These are phyloP conservation scores for Gaeumannomyces sp. DNA, from an alignment of 2,329 filamentous ascomycete species.

Conservation along the genomic window DNA sequence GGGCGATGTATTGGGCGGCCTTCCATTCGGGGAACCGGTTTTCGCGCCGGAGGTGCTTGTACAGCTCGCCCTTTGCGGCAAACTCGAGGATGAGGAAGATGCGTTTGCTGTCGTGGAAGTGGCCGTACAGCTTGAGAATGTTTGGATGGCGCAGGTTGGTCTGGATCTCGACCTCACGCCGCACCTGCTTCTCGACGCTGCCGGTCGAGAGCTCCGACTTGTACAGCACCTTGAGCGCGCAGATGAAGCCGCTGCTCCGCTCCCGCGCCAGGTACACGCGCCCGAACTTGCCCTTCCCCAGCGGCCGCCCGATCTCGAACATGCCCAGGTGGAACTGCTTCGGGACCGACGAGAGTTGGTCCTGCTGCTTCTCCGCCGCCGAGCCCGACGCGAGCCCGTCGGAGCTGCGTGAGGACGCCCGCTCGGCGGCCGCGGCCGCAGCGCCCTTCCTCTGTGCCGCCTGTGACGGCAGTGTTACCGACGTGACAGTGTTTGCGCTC, in stretches of 20 bases:
- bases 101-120: conserved; percentile 84
- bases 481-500: conserved; percentile 59
- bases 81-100: conserved; percentile 86
- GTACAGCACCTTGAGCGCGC: conserved; percentile 79
- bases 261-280: conserved; percentile 81
- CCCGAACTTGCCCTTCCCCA: conserved; percentile 84
- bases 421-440: conserved; percentile 16
- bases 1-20: conserved; percentile 79
- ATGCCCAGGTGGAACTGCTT: conserved; percentile 81
- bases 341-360: conserved; percentile 25
- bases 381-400: conserved; percentile 44
- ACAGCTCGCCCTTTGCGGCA: conserved; percentile 77
- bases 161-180: conserved; percentile 85
- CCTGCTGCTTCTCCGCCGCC: conserved; percentile 16
- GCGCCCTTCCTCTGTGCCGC: conserved; percentile 47
- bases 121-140: conserved; percentile 75
- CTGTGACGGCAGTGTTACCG: conserved; percentile 64
- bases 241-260: conserved; percentile 72
- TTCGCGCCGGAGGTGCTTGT: conserved; percentile 77
- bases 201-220: conserved; percentile 77
- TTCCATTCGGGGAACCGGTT: conserved; percentile 79
- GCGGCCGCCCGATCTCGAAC: conserved; percentile 85
- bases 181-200: conserved; percentile 76
- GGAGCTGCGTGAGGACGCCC: conserved; percentile 23
- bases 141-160: conserved; percentile 82